These are phyloP conservation scores for Rhizopogon vesiculosus DNA, from an alignment of 768 basidiomycete species.

Conservation along the genomic window DNA sequence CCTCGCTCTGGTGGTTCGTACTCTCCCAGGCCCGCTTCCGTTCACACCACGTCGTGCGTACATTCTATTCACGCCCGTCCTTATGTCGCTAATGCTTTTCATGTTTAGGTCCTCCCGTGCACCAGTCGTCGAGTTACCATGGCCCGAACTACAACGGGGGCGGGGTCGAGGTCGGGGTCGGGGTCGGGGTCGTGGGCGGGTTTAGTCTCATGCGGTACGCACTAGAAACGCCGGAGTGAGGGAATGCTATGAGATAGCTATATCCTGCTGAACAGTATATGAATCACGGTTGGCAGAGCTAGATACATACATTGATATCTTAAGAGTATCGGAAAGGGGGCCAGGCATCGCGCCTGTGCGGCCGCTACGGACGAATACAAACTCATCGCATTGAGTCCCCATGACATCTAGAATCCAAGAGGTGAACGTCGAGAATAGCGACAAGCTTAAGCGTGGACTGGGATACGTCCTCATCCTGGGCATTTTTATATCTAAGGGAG, in stretches of 20 bases:
- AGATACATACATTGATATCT: no score
- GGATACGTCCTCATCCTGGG: no score
- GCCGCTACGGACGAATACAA: no score
- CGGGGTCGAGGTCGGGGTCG: background rate
- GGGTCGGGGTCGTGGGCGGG: background rate
- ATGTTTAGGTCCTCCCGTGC: slow-evolving; percentile 5
- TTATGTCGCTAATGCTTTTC: background rate
- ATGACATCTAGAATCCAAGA: no score
- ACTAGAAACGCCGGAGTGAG: slow-evolving; percentile 43
- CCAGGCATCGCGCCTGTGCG: no score
- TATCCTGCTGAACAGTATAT: no score
- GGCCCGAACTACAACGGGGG: background rate
- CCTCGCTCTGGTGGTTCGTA: background rate
- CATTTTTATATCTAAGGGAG: no score
- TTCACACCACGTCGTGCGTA: slow-evolving; percentile 35
- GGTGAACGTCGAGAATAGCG: no score
- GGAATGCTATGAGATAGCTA: slow-evolving; percentile 41
- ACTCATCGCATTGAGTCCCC: no score
- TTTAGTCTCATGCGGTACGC: slow-evolving; percentile 29
- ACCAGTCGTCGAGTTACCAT: slow-evolving; percentile 8
- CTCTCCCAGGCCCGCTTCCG: slow-evolving; percentile 14
- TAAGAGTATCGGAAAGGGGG: no score
- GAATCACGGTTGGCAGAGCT: no score
- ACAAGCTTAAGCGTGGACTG: no score
- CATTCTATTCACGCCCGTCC: slow-evolving; percentile 6